Evolutionary conservation across 148 eudicot species (phyloP).

Genomic region (Cornus kousa): DNA sequence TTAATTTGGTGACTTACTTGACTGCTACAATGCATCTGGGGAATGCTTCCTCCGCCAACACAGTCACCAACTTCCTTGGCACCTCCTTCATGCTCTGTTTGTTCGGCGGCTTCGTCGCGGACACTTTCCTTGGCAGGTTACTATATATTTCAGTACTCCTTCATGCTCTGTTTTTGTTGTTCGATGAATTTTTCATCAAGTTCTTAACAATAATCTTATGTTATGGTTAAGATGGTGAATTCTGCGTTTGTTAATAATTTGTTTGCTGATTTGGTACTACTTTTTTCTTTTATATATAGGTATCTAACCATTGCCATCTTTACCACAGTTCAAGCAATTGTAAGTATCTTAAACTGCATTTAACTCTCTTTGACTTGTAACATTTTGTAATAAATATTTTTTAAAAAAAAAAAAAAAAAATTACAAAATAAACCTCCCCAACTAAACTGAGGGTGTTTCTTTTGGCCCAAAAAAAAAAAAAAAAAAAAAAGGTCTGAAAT

Average conservation of each 20-base stretch:
- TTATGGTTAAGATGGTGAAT: not conserved
- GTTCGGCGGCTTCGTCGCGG: slow-evolving; percentile 88
- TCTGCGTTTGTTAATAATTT: not conserved
- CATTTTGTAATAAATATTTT: too few species aligned
- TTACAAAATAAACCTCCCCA: too few species aligned
- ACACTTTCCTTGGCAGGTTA: slow-evolving; percentile 84
- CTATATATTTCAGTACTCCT: not conserved
- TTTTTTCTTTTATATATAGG: slow-evolving; percentile 30
- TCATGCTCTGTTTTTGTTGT: too few species aligned
- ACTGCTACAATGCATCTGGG: slow-evolving; percentile 92
- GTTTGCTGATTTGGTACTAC: not conserved
- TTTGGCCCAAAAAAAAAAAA: too few species aligned
- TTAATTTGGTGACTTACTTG: slow-evolving; percentile 79
- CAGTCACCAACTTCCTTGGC: slow-evolving; percentile 86
- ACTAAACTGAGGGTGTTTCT: too few species aligned
- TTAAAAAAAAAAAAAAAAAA: too few species aligned
- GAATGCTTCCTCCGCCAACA: slow-evolving; percentile 74
- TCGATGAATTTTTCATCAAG: too few species aligned
- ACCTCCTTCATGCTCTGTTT: slow-evolving; percentile 90
- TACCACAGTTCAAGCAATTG: slow-evolving; percentile 77
- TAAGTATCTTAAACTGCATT: slow-evolving; percentile 15
- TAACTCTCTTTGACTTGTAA: too few species aligned
- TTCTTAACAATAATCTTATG: not conserved
- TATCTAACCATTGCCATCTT: slow-evolving; percentile 82
- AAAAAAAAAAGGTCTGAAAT: too few species aligned